Conservation (phyloP, 2,329 filamentous ascomycete species). For the Colletotrichum liaoningense region DNA sequence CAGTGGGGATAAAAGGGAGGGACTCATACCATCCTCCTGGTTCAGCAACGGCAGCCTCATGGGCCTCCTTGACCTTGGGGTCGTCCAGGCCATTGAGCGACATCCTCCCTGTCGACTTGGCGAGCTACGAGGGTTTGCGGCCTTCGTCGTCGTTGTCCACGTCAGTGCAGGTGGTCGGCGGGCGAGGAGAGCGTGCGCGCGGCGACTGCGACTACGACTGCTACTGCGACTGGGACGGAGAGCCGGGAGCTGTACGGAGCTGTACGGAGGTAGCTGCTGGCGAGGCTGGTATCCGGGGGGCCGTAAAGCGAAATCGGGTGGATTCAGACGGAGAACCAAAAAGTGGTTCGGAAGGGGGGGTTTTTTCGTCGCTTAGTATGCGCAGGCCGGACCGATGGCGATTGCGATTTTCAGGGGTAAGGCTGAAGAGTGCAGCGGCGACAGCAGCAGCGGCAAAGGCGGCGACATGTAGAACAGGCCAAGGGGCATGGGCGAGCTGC, state of each 20-base stretch:
- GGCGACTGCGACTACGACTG: background rate
- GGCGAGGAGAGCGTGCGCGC: constrained; percentile 2
- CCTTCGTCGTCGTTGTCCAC: constrained; percentile 6
- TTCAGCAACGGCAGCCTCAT: constrained; percentile 82
- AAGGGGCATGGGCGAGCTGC: constrained; percentile 28
- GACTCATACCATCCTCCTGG: constrained; percentile 89
- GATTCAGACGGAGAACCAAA: constrained; percentile 25
- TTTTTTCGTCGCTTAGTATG: constrained; percentile 33
- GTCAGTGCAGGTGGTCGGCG: background rate
- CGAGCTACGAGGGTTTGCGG: constrained; percentile 4
- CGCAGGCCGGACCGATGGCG: constrained; percentile 13
- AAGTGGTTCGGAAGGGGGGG: constrained; percentile 32
- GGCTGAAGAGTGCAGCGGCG: constrained; percentile 25
- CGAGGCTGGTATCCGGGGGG: constrained; percentile 17
- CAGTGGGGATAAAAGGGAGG: constrained; percentile 32
- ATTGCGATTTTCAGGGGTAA: constrained; percentile 36
- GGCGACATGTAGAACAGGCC: constrained; percentile 34
- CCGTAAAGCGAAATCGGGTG: constrained; percentile 30
- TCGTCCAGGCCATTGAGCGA: constrained; percentile 96
- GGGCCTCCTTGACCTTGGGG: constrained; percentile 83
- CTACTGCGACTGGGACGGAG: background rate
- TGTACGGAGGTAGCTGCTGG: background rate
- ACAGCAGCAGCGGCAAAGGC: constrained; percentile 14
- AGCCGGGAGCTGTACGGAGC: background rate
- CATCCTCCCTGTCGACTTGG: constrained; percentile 63